Evolutionary conservation across 768 basidiomycete genomes (phyloP), one percentile per base, ranked within the genome.

Genomic region (Sporobolomyces phaffii): DNA sequence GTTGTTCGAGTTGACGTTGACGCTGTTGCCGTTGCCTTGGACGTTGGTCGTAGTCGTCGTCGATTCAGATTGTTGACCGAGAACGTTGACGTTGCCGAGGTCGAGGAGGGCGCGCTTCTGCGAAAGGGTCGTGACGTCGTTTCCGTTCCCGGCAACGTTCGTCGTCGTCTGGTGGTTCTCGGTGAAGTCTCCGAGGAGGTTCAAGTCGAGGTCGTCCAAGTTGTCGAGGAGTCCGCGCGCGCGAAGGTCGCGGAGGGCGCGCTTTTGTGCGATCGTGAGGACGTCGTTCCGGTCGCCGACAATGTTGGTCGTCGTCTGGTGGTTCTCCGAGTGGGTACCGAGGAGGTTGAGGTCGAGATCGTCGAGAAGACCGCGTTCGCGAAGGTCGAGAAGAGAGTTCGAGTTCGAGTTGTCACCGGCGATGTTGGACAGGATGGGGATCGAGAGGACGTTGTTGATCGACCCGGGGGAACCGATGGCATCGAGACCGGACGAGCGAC

Each of bases 11-110:
- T 56, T 49, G 62, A 63, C 53, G 40, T 38, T 38, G 34, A 63
- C 62, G 53, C 47, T 54, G 53, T 63, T 63, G 36, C 47, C 51
- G 62, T 63, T 40, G 26, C 62, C 62, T 31, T 56, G 44, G 36
- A 63, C 62, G 62, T 56, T 63, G 3, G 62, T 63, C 15, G 40
- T 51, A 2, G 61, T 44, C 24, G 34, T 45, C 26, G 62, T 56
- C 36, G 44, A 56, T 33, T 28, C 52, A 5, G 44, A 48, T 43
- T 40, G 43, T 33, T 13, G 10, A 24, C 34, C 40, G 52, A 43
- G 40, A 20, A 44, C 61, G 61, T 63, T 56, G 62, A 63, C 62
- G 52, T 54, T 54, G 44, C 61, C 61, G 53, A 53, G 44, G 26
- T 63, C 53, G 53, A 49, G 58, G 45, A 60, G 58, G 9, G 53